Evolutionary conservation across 208 protist species (phyloP).

Genomic region (Acanthamoeba quina): DNA sequence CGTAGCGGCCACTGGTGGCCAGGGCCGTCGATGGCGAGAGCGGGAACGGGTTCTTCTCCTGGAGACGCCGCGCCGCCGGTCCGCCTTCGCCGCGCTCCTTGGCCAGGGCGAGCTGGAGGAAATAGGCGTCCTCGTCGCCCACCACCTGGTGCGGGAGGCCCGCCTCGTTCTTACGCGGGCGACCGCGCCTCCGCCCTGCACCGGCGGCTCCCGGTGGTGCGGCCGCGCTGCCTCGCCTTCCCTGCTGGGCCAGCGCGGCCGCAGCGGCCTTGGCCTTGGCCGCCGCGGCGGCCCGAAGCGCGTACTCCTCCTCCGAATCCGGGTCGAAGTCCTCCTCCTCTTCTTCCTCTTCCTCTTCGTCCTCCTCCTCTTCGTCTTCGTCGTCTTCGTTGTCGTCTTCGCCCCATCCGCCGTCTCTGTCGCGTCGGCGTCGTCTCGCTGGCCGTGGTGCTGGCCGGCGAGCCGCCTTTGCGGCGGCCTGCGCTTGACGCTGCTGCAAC

Average conservation of each 20-base stretch:
- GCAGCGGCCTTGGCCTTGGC: background rate
- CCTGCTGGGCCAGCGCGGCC: background rate
- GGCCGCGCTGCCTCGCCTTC: background rate
- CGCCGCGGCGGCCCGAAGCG: background rate
- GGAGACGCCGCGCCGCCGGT: too few species aligned
- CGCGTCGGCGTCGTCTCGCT: background rate
- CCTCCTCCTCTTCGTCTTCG: slow-evolving; percentile 19
- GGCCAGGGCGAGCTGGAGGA: slow-evolving; percentile 9
- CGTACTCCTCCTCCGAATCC: slow-evolving; percentile 1
- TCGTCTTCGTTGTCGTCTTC: slow-evolving; percentile 41
- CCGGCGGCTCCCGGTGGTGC: background rate
- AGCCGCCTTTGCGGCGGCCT: background rate
- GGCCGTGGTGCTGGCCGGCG: background rate
- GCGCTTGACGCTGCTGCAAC: background rate
- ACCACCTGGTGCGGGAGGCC: background rate
- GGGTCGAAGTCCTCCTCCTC: slow-evolving; percentile 58
- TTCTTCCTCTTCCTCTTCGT: slow-evolving; percentile 27
- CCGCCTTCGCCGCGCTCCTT: background rate
- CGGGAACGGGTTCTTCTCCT: slow-evolving; percentile 43
- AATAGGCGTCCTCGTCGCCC: slow-evolving; percentile 2
- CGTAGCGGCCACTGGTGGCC: background rate
- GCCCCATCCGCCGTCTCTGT: slow-evolving; percentile 55
- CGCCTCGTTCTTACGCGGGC: background rate
- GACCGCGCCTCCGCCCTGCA: background rate
- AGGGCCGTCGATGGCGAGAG: background rate